Percentiles rank a stretch among this genome's conserved stretches.
These are phyloP conservation scores for Mortierella claussenii DNA, from an alignment of 192 early-diverging fungal genomes.

Conservation along the genomic window DNA sequence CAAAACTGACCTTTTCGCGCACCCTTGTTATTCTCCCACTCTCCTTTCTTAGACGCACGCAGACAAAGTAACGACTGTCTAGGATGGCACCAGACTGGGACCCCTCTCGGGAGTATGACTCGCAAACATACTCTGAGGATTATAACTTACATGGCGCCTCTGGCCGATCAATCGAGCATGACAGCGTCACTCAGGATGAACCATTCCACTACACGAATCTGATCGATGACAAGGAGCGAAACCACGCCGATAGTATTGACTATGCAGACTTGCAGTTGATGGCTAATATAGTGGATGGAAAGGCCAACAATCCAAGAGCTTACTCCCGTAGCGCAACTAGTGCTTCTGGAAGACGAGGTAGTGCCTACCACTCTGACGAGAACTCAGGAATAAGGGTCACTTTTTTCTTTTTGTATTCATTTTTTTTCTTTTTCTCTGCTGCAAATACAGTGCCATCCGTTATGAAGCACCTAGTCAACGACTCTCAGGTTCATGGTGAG, in stretches of 20 bases:
- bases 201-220: background rate
- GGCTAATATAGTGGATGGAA: slow-evolving; percentile 35
- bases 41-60: too few relatives aligned
- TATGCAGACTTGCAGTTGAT: slow-evolving; percentile 36
- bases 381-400: background rate
- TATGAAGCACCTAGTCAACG: slow-evolving; percentile 15
- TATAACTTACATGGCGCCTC: slow-evolving; percentile 51
- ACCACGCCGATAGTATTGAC: slow-evolving; percentile 26
- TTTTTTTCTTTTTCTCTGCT: background rate
- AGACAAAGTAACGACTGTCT: too few relatives aligned
- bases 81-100: slow-evolving; percentile 42
- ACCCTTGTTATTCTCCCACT: too few relatives aligned
- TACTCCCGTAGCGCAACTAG: background rate
- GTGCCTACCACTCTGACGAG: slow-evolving; percentile 7
- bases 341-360: background rate
- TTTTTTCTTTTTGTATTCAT: background rate
- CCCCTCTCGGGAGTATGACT: slow-evolving; percentile 38
- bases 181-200: slow-evolving; percentile 38
- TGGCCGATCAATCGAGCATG: slow-evolving; percentile 34
- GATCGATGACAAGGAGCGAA: background rate
- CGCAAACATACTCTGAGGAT: slow-evolving; percentile 44
- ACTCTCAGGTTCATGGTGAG: slow-evolving; percentile 7
- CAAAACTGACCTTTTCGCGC: too few relatives aligned
- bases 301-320: background rate
- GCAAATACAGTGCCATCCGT: slow-evolving; percentile 10